Evolutionary conservation across 345 rosid genomes (phyloP).

Genomic region (Salix brachista): DNA sequence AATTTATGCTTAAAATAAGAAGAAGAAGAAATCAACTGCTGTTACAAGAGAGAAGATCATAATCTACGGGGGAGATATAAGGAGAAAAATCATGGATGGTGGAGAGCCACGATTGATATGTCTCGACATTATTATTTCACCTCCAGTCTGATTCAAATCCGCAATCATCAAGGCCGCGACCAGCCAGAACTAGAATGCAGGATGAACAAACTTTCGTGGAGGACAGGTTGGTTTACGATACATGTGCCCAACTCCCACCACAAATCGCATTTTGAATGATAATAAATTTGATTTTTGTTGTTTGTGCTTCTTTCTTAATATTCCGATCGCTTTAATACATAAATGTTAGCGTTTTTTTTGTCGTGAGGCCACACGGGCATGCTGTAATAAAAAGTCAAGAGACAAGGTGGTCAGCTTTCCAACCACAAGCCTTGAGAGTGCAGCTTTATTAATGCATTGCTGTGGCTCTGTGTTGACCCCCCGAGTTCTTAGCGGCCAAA

Average conservation of each 20-base stretch:
- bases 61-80: no score
- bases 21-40: no score
- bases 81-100: no score
- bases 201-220: background rate
- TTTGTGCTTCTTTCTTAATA: background rate
- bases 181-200: background rate
- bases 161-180: background rate
- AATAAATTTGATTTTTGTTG: background rate
- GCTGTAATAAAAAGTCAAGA: background rate
- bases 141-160: background rate
- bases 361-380: background rate
- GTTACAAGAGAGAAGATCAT: no score
- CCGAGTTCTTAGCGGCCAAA: constrained; percentile 2
- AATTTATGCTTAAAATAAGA: no score
- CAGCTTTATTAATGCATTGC: constrained; percentile 2
- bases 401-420: constrained; percentile 5
- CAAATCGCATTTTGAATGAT: background rate
- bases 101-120: no score
- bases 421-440: constrained; percentile 3
- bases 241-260: background rate
- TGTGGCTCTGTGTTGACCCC: background rate
- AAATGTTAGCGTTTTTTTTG: background rate
- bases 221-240: background rate
- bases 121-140: background rate
- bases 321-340: background rate